Percentiles rank a stretch among this genome's conserved stretches.
These are phyloP conservation scores for Solanum habrochaites DNA, from an alignment of 257 asterid genomes.

Conservation along the genomic window DNA sequence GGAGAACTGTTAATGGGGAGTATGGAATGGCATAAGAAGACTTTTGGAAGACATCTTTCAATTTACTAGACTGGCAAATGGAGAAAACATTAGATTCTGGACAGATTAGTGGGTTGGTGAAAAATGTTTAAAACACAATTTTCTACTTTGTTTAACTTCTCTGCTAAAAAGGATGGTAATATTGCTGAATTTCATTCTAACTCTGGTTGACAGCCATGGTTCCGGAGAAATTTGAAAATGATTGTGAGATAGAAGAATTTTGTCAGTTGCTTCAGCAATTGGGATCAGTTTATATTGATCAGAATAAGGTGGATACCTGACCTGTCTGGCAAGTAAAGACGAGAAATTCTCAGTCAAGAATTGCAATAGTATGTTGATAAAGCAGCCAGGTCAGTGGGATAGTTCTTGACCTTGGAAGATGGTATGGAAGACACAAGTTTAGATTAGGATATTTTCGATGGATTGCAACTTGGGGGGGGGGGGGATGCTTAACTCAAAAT, in stretches of 20 bases:
- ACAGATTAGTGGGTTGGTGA: background rate
- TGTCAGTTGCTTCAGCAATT: background rate
- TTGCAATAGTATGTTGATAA: background rate
- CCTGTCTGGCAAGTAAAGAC: background rate
- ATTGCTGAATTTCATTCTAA: background rate
- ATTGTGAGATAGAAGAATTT: background rate
- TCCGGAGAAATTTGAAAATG: background rate
- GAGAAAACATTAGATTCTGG: background rate
- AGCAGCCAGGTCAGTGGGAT: background rate
- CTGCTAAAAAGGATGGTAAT: background rate
- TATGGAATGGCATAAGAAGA: background rate
- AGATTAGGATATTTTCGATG: background rate
- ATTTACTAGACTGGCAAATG: background rate
- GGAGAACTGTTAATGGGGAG: background rate
- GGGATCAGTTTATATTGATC: background rate
- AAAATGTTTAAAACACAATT: background rate
- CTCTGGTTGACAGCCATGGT: background rate
- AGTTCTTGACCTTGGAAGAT: background rate
- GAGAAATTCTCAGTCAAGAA: background rate
- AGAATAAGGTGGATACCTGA: background rate
- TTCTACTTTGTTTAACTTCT: background rate
- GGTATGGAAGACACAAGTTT: background rate
- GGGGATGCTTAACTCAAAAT: background rate
- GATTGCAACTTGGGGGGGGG: background rate
- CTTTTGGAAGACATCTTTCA: background rate